These are phyloP conservation scores for Camptophora hylomeconis DNA, from an alignment of 2,329 filamentous ascomycete species.

Conservation along the genomic window DNA sequence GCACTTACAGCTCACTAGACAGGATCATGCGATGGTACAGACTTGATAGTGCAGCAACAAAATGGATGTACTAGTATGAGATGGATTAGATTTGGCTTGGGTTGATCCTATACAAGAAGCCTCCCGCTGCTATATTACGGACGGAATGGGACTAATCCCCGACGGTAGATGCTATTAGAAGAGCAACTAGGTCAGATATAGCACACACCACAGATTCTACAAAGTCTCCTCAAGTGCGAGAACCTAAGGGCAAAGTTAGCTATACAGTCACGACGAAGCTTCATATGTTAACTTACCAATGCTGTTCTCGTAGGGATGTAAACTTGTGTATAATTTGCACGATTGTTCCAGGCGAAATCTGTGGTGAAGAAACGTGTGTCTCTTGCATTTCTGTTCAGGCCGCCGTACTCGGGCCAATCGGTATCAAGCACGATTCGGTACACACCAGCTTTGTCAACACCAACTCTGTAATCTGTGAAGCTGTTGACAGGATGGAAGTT, in stretches of 20 bases:
- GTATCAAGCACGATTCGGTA: conserved; percentile 78
- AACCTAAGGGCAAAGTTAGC: conserved; percentile 29
- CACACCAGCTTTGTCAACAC: conserved; percentile 70
- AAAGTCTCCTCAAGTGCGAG: conserved; percentile 38
- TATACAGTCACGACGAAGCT: conserved; percentile 1
- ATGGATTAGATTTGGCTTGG: too few relatives aligned
- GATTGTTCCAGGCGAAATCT: conserved; percentile 74
- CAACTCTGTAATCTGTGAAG: conserved; percentile 85
- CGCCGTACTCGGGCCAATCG: conserved; percentile 66
- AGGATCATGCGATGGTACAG: too few relatives aligned
- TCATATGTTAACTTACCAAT: conserved; percentile 44
- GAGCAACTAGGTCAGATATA: too few relatives aligned
- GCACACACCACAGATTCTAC: too few relatives aligned
- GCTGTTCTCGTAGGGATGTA: conserved; percentile 79
- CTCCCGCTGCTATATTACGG: too few relatives aligned
- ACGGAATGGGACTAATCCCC: too few relatives aligned
- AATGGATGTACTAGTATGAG: too few relatives aligned
- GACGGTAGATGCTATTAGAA: too few relatives aligned
- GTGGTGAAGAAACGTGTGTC: conserved; percentile 87
- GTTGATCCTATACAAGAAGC: too few relatives aligned
- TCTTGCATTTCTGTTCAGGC: conserved; percentile 63
- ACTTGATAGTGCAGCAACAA: too few relatives aligned
- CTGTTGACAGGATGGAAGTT: conserved; percentile 83
- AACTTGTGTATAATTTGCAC: conserved; percentile 82
- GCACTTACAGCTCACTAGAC: too few relatives aligned